Evolutionary conservation across 2,329 filamentous ascomycete genomes (phyloP).

Genomic region (Leptographium lundbergii): DNA sequence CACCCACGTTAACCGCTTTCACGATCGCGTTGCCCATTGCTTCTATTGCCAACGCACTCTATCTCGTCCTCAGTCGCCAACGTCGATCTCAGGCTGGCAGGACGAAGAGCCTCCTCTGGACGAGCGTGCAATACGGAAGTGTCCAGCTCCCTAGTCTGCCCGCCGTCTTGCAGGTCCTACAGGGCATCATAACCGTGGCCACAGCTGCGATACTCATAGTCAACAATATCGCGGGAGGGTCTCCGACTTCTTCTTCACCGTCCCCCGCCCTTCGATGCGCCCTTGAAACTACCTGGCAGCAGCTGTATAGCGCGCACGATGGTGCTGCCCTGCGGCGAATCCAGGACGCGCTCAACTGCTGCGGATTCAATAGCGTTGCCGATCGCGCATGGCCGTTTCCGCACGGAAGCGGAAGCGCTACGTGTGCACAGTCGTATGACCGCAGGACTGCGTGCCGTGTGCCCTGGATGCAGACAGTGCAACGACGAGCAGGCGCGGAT

Average conservation of each 20-base stretch:
- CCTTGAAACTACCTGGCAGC: constrained; percentile 43
- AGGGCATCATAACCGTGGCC: constrained; percentile 24
- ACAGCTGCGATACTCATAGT: constrained; percentile 31
- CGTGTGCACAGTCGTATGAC: constrained; percentile 32
- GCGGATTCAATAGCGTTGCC: constrained; percentile 43
- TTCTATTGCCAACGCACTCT: constrained; percentile 3
- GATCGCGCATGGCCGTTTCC: constrained; percentile 55
- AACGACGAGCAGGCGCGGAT: constrained; percentile 38
- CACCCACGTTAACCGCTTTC: constrained; percentile 6
- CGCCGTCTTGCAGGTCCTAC: constrained; percentile 6
- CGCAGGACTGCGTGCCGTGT: constrained; percentile 34
- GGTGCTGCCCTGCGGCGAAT: constrained; percentile 38
- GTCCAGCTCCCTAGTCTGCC: background rate
- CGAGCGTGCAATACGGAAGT: background rate
- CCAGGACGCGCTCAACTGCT: constrained; percentile 55
- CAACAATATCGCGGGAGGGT: constrained; percentile 4
- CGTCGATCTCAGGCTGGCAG: background rate
- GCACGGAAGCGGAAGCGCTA: constrained; percentile 12
- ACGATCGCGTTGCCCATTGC: constrained; percentile 7
- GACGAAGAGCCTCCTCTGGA: background rate
- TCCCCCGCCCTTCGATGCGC: constrained; percentile 31
- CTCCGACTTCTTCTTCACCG: constrained; percentile 16
- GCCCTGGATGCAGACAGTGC: constrained; percentile 44
- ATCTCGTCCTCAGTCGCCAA: background rate
- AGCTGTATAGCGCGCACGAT: constrained; percentile 39